Evolutionary conservation across 345 rosid genomes (phyloP), one percentile per base, ranked within the genome.

Genomic region (Ricinus communis): DNA sequence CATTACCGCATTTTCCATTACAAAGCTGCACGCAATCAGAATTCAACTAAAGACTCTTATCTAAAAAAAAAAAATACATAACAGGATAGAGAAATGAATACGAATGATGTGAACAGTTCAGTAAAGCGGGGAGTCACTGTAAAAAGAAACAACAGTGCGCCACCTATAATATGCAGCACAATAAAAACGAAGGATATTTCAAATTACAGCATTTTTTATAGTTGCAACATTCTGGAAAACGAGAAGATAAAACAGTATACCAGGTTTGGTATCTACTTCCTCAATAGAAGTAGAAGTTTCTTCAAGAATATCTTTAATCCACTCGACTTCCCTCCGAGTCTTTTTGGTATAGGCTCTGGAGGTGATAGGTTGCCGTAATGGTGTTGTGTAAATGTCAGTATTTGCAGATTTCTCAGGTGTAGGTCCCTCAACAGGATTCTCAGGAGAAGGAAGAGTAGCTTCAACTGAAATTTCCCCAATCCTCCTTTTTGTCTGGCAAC

Each of bases 401-500:
- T 75, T 36, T 5, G 71, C 61, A 33, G 77, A 30, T 74, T 78
- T 81, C 76, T 76, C 77, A 47, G 43, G 19, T 16, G 82, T 68
- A 65, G 74, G 66, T 54, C 50, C 75, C 52, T 71, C 74, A 69
- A 65, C 67, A 70, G 52, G 63, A 75, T 56, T 47, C 15, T 31
- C 28, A 18, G 76, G 62, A 68, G 78, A 65, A 36, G 53, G 45
- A 45, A 62, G 74, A 58, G 71, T 53, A 71, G 64, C 62, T 31
- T 73, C 86, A 65, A 38, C 70, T 50, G 81, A 77, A 47, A 24
- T 71, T 51, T 77, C 87, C 30, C 66, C 50, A 25, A 22, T 27
- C 54, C 76, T 84, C 43, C 86, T 69, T 53, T 80, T 80, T 9
- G 45, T 57, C 43, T 78, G 81, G 40, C 47, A 19, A 62, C 75